Evolutionary conservation across 129 eudicot genomes (phyloP).

Genomic region (Helichrysum umbraculigerum): DNA sequence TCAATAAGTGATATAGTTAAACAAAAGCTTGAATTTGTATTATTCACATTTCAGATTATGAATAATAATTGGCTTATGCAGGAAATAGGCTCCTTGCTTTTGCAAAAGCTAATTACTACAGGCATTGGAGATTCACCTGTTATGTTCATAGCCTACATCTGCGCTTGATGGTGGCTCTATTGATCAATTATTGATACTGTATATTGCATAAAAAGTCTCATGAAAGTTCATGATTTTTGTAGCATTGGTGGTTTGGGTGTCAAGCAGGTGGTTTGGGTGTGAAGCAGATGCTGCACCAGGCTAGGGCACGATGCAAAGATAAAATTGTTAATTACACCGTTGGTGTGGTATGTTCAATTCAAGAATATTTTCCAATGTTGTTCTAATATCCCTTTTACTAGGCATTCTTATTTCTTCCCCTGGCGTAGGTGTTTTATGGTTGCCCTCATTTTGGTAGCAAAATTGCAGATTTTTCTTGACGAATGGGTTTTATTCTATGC

Average conservation of each 20-base stretch:
- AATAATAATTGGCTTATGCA: too few relatives aligned
- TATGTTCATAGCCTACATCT: too few relatives aligned
- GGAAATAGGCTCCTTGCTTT: too few relatives aligned
- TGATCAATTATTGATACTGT: too few relatives aligned
- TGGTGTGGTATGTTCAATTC: slow-evolving; percentile 72
- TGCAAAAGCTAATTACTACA: too few relatives aligned
- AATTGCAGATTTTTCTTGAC: slow-evolving; percentile 98
- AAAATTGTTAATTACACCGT: slow-evolving; percentile 69
- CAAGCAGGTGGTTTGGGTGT: too few relatives aligned
- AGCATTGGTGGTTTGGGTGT: slow-evolving; percentile 98
- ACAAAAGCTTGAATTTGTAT: too few relatives aligned
- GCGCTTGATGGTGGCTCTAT: too few relatives aligned
- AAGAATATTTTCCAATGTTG: neutral
- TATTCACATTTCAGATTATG: too few relatives aligned
- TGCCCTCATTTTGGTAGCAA: slow-evolving; percentile 98
- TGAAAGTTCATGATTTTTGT: slow-evolving; percentile 31
- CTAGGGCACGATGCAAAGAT: slow-evolving; percentile 59
- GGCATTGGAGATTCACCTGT: too few relatives aligned
- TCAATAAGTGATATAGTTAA: too few relatives aligned
- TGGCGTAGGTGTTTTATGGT: slow-evolving; percentile 79
- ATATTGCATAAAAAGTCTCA: too few relatives aligned
- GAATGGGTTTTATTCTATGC: slow-evolving; percentile 94
- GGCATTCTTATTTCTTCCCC: neutral
- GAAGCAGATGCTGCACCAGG: slow-evolving; percentile 88
- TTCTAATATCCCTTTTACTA: neutral